These are phyloP conservation scores for Calonectria fujianensis DNA, from an alignment of 2,329 filamentous ascomycete species.

Conservation along the genomic window DNA sequence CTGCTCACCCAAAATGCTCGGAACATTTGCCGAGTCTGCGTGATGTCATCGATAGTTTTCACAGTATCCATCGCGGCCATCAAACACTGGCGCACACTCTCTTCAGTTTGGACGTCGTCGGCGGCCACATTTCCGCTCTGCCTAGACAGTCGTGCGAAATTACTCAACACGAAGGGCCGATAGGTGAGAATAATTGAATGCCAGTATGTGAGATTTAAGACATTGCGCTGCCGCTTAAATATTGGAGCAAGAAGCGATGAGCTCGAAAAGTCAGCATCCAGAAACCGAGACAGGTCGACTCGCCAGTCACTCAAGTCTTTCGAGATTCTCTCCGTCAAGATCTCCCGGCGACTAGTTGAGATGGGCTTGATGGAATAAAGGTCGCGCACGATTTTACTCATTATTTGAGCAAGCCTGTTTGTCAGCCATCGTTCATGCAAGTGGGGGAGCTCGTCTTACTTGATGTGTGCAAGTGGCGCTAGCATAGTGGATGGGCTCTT, in stretches of 20 bases:
- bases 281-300: slow-evolving; percentile 59
- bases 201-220: slow-evolving; percentile 65
- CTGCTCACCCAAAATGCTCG: slow-evolving; percentile 49
- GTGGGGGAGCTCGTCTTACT: slow-evolving; percentile 46
- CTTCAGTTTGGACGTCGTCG: slow-evolving; percentile 40
- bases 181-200: slow-evolving; percentile 64
- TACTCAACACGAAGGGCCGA: slow-evolving; percentile 61
- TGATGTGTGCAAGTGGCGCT: slow-evolving; percentile 60
- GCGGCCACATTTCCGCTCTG: slow-evolving; percentile 17
- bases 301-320: slow-evolving; percentile 61
- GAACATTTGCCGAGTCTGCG: slow-evolving; percentile 50
- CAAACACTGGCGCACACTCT: slow-evolving; percentile 49
- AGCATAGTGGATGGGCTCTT: slow-evolving; percentile 56
- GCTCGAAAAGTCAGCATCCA: slow-evolving; percentile 62
- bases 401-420: slow-evolving; percentile 59
- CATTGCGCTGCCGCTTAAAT: slow-evolving; percentile 64
- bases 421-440: neutral
- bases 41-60: slow-evolving; percentile 49
- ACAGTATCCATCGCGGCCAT: slow-evolving; percentile 50
- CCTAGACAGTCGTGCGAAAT: slow-evolving; percentile 53
- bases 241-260: slow-evolving; percentile 60
- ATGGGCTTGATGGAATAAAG: slow-evolving; percentile 61
- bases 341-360: slow-evolving; percentile 51
- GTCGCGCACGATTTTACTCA: slow-evolving; percentile 59
- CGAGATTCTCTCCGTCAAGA: slow-evolving; percentile 55